These are phyloP conservation scores for Coix lacrymajobi DNA, from an alignment of 176 grass and related monocot species.

Conservation along the genomic window DNA sequence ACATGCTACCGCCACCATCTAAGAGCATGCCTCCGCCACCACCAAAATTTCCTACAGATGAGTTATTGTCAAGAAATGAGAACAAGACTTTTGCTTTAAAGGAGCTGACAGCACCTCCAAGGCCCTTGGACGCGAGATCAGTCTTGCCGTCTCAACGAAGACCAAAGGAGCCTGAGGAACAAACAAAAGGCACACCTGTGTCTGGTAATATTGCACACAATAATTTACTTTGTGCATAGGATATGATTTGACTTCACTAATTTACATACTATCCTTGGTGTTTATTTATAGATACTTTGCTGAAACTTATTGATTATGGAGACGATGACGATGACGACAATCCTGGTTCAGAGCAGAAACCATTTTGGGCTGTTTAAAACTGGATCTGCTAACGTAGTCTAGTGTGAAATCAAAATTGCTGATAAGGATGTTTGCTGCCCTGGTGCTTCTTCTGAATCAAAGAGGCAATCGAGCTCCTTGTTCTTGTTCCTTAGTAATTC, in stretches of 20 bases:
- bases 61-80: conserved; percentile 27
- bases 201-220: conserved; percentile 47
- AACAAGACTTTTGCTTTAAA: conserved; percentile 15
- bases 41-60: conserved; percentile 48
- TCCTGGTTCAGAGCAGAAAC: conserved; percentile 35
- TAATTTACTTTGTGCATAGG: background rate
- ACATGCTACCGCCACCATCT: conserved; percentile 6
- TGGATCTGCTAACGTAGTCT: background rate
- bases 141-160: conserved; percentile 13
- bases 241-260: background rate
- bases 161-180: conserved; percentile 26
- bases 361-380: conserved; percentile 58
- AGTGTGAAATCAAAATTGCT: background rate
- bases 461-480: background rate
- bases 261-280: background rate
- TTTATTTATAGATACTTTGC: conserved; percentile 55
- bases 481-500: background rate
- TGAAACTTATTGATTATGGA: conserved; percentile 92
- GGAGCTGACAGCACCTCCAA: conserved; percentile 16
- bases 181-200: conserved; percentile 19
- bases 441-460: background rate
- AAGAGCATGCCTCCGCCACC: conserved; percentile 40
- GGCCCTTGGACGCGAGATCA: conserved; percentile 8
- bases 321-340: conserved; percentile 62
- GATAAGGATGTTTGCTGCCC: background rate